Conservation (phyloP, 1,139 yeast genomes). For the Williopsis jadinii region DNA sequence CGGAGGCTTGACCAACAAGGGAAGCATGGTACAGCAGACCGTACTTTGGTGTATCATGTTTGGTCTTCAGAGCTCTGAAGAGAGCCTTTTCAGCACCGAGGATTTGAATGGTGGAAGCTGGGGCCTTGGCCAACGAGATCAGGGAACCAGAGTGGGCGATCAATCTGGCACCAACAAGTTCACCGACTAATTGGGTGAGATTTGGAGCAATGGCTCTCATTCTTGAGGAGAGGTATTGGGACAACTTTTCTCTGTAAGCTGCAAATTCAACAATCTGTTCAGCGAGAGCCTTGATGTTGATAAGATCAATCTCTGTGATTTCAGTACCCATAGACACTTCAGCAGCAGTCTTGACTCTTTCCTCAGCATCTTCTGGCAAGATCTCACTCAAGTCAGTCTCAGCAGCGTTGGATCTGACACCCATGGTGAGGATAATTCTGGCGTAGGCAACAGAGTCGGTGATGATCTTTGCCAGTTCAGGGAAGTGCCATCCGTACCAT, state of each 20-base stretch:
- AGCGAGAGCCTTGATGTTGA: slow-evolving; percentile 83
- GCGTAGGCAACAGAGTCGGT: slow-evolving; percentile 94
- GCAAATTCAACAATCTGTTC: slow-evolving; percentile 92
- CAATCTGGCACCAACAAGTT: slow-evolving; percentile 95
- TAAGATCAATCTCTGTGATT: slow-evolving; percentile 81
- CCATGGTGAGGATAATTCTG: slow-evolving; percentile 89
- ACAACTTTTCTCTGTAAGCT: slow-evolving; percentile 89
- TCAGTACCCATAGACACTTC: slow-evolving; percentile 99
- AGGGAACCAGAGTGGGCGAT: slow-evolving; percentile 97
- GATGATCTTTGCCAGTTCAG: slow-evolving; percentile 96
- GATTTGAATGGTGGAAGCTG: slow-evolving; percentile 98
- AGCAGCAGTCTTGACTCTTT: slow-evolving; percentile 83
- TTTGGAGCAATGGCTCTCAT: slow-evolving; percentile 99
- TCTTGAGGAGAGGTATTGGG: slow-evolving; percentile 82
- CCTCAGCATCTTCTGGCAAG: slow-evolving; percentile 88
- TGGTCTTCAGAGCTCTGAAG: slow-evolving; percentile 96
- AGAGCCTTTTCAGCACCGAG: slow-evolving; percentile 99
- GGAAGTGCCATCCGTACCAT: slow-evolving; percentile 99
- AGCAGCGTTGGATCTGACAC: slow-evolving; percentile 84
- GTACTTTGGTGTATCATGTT: slow-evolving; percentile 97
- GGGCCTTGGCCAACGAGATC: slow-evolving; percentile 91
- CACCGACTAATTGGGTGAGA: slow-evolving; percentile 92
- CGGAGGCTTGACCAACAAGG: slow-evolving; percentile 94
- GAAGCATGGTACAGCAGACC: slow-evolving; percentile 97
- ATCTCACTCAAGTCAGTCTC: slow-evolving; percentile 87